phyloP scores from a whole-genome alignment of 2,329 filamentous ascomycete genomes.

The Ophiostoma perfectum region DNA sequence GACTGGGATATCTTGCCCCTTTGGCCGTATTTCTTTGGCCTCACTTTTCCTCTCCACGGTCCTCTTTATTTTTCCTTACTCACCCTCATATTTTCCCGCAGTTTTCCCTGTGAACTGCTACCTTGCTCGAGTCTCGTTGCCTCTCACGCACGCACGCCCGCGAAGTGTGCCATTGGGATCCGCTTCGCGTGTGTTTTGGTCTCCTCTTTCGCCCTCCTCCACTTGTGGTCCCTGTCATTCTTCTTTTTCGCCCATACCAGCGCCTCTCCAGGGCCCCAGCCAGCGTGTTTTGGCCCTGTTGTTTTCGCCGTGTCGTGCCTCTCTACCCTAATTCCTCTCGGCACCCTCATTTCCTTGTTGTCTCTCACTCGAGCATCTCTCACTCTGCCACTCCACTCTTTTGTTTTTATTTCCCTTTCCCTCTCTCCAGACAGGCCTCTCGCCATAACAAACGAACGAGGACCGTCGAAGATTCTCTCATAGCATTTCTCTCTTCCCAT shows the following conservation, averaged over 20 bases:
- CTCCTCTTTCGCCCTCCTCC: conserved; percentile 17
- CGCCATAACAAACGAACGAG: conserved; percentile 13
- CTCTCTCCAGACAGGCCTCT: neutral
- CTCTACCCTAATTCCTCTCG: conserved; percentile 6
- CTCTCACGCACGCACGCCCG: neutral
- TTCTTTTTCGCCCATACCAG: conserved; percentile 22
- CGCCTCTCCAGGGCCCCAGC: conserved; percentile 13
- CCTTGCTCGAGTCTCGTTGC: neutral
- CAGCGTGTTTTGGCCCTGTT: conserved; percentile 20
- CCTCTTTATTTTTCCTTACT: neutral
- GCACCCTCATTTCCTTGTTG: conserved; percentile 9
- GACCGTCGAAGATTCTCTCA: neutral
- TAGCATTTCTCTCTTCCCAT: conserved; percentile 2
- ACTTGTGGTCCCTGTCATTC: conserved; percentile 20
- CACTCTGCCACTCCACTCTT: conserved; percentile 4
- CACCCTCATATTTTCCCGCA: neutral
- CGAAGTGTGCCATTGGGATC: conserved; percentile 16
- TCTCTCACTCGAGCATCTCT: neutral
- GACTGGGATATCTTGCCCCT: neutral
- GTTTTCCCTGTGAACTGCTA: conserved; percentile 4
- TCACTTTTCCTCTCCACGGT: neutral
- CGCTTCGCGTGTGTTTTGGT: conserved; percentile 21
- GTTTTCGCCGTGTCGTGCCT: conserved; percentile 10
- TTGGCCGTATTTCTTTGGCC: neutral
- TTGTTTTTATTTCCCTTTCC: conserved; percentile 13